Evolutionary conservation across 1,284 basidiomycete genomes (phyloP).

Genomic region (Ceratobasidium sp.): DNA sequence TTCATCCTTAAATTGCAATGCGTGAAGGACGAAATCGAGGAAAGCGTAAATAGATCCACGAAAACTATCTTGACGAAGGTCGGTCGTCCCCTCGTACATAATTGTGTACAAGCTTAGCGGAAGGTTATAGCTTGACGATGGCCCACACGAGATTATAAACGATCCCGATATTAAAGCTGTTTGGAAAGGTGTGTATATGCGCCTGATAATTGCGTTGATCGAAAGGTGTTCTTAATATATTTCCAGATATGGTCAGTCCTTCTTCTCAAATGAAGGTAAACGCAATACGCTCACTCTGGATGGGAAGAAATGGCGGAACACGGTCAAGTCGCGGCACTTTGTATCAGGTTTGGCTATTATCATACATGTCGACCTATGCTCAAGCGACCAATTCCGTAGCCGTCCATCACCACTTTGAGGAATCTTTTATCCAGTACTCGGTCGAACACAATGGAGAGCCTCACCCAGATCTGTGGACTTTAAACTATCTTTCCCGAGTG

Average conservation of each 20-base stretch:
- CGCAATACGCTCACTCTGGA: not conserved
- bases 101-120: not conserved
- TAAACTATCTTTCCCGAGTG: conserved; percentile 27
- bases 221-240: not conserved
- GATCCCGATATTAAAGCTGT: conserved; percentile 26
- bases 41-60: conserved; percentile 17
- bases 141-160: conserved; percentile 28
- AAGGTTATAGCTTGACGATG: conserved; percentile 5
- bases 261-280: not conserved
- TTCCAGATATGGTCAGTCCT: conserved; percentile 18
- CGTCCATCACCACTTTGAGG: conserved; percentile 30
- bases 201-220: not conserved
- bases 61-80: conserved; percentile 18
- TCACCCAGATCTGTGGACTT: conserved; percentile 20
- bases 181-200: conserved; percentile 29
- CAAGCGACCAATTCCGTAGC: not conserved
- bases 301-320: conserved; percentile 20
- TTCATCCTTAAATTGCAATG: conserved; percentile 20
- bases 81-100: not conserved
- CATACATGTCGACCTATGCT: not conserved
- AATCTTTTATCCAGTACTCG: conserved; percentile 1
- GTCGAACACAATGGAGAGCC: conserved; percentile 10
- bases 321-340: conserved; percentile 29
- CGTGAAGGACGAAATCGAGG: conserved; percentile 15
- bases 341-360: conserved; percentile 3